phyloP scores from a whole-genome alignment of 352 stramenopile genomes.

The Globisporangium spiculum region DNA sequence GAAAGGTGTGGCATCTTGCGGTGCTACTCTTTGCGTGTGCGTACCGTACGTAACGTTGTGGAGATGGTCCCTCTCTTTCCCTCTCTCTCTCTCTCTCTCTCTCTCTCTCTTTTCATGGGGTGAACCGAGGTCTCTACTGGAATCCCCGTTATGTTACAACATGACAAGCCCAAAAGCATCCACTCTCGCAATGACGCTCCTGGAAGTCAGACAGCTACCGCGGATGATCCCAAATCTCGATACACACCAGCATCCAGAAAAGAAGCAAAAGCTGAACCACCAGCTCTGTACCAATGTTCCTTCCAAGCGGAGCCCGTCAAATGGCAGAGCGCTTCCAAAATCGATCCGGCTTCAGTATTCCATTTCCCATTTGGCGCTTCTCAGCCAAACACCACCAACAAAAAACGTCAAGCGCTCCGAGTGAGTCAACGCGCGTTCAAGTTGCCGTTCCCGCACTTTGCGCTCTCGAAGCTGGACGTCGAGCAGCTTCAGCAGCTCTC shows the following conservation, averaged over 20 bases:
- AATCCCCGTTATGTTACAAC: neutral
- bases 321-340: neutral
- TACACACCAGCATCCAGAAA: neutral
- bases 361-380: neutral
- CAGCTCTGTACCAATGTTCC: neutral
- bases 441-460: conserved; percentile 12
- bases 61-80: neutral
- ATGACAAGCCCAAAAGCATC: neutral
- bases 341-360: neutral
- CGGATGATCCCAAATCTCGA: neutral
- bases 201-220: neutral
- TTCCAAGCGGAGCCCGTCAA: neutral
- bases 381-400: neutral
- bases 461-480: conserved; percentile 2
- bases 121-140: neutral
- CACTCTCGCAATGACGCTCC: neutral
- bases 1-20: neutral
- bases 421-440: neutral
- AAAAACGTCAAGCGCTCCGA: neutral
- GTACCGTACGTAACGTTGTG: neutral
- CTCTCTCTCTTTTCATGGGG: neutral
- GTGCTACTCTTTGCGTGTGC: neutral
- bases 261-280: too few species aligned
- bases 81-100: neutral
- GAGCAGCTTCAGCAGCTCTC: conserved; percentile 6